phyloP scores from a whole-genome alignment of 257 asterid species.

The Solanum verrucosum region DNA sequence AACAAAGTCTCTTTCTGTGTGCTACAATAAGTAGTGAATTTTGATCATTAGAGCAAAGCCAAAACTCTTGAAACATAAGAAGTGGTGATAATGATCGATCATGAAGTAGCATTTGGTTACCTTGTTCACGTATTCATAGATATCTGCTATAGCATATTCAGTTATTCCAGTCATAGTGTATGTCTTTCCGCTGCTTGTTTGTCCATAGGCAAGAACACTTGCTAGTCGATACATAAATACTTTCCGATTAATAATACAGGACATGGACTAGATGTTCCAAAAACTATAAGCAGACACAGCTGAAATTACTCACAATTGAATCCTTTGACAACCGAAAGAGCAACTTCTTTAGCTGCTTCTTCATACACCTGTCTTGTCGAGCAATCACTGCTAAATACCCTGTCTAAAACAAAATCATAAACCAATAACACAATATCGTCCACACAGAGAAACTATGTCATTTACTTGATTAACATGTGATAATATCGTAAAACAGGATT shows the following conservation, averaged over 20 bases:
- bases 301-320: conserved; percentile 56
- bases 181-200: conserved; percentile 73
- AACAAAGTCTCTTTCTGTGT: conserved; percentile 32
- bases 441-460: background rate
- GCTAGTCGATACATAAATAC: conserved; percentile 31
- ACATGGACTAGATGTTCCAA: background rate
- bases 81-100: background rate
- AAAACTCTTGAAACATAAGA: background rate
- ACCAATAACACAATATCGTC: background rate
- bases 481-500: background rate
- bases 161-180: conserved; percentile 55
- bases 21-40: conserved; percentile 12
- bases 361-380: conserved; percentile 69
- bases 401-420: conserved; percentile 33
- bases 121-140: conserved; percentile 31
- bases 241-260: background rate
- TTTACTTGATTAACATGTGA: background rate
- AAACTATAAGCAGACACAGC: background rate
- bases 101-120: conserved; percentile 7
- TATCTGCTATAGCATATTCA: conserved; percentile 33
- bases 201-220: conserved; percentile 65
- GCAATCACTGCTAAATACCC: conserved; percentile 55
- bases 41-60: background rate
- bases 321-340: conserved; percentile 75
- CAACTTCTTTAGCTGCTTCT: conserved; percentile 83